Evolutionary conservation across 2,329 filamentous ascomycete genomes (phyloP), one percentile per base, ranked within the genome.

Genomic region (Fusarium siculi): DNA sequence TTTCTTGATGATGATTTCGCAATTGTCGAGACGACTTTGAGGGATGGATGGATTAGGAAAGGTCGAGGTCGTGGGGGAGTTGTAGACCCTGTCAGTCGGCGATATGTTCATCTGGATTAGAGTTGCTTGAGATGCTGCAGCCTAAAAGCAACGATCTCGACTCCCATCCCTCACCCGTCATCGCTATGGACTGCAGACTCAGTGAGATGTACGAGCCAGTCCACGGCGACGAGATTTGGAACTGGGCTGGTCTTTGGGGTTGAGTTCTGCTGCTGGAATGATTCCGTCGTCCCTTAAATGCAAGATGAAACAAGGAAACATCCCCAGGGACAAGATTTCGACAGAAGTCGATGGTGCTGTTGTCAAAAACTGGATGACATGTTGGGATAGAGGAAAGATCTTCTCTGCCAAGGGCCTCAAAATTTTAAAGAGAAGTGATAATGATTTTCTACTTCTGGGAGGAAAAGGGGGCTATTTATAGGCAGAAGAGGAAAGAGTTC

Each of bases 351-450:
- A 46, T 46, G 11, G 18, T 43, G 16, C 18, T 44, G 28, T n/a
- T 30, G 28, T 30, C 19, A 49, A 14, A 30, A 11, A 49, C 15
- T 18, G 14, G 28, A 49, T 32, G 46, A 6, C 15, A 32, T n/a
- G 9, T 9, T 49, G 15, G 15, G 21, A 12, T 6, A 6, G 16
- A 11, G 18, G 9, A 14, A 7, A 7, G 10, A n/a, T 30, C 19
- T 30, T 18, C 4, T 30, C 9, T 9, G 9, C 15, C 19, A 11
- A 18, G 14, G 28, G 14, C 21, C 14, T 30, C 2, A n/a, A 30
- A 16, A 1, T 3, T n/a, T 6, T n/a, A 2, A 30, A 47, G 14
- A 30, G 7, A 2, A 49, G 9, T 3, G 4, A 30, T 14, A n/a
- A 49, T 49, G 7, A 16, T 30, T 25, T 44, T 19, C 36, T 11